Evolutionary conservation across 2,329 filamentous ascomycete species (phyloP).

Genomic region (Diaporthe velutina): DNA sequence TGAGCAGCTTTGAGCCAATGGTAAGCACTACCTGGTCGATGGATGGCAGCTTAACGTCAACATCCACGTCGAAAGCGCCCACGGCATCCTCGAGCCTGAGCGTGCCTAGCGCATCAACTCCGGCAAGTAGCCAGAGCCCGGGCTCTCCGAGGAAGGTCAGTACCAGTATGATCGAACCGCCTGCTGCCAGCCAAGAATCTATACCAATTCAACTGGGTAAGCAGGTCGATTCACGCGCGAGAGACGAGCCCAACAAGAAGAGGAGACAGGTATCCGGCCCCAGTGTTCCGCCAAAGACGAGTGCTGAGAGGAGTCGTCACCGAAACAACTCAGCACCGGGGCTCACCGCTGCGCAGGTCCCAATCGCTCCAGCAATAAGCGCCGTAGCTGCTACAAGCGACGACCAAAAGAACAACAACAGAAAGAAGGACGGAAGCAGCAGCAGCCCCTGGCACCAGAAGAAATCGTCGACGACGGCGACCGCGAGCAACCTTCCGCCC

Average conservation of each 20-base stretch:
- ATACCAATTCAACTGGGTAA: neutral
- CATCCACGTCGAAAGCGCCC: neutral
- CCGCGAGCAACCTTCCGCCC: neutral
- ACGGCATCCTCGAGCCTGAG: neutral
- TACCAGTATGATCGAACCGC: neutral
- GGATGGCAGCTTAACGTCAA: neutral
- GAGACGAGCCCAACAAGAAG: neutral
- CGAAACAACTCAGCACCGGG: neutral
- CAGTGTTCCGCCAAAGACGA: neutral
- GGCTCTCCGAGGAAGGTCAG: neutral
- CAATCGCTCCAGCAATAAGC: neutral
- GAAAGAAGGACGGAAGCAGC: neutral
- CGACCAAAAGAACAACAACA: neutral
- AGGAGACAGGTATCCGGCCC: neutral
- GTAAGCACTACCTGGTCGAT: conserved; percentile 1
- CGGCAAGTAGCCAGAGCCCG: neutral
- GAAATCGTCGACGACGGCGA: neutral
- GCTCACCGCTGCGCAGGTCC: neutral
- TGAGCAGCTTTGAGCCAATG: conserved; percentile 25
- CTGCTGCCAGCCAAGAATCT: neutral
- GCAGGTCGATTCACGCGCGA: neutral
- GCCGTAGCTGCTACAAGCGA: no score
- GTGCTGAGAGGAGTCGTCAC: neutral
- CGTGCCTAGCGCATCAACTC: neutral
- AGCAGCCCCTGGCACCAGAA: no score